phyloP scores from a whole-genome alignment of 768 basidiomycete species.

The Pleurotus cornucopiae region DNA sequence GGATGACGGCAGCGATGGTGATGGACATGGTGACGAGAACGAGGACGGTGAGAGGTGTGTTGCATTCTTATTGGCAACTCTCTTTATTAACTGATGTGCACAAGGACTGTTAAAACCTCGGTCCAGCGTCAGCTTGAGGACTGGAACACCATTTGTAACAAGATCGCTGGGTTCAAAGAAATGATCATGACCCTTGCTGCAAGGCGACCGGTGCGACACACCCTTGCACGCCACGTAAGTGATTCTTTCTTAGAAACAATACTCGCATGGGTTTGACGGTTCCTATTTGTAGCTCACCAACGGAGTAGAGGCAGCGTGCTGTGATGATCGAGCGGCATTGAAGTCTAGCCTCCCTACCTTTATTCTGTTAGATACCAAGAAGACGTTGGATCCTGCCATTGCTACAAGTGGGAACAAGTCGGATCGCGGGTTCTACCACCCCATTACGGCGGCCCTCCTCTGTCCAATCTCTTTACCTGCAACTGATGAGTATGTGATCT shows the following conservation, averaged over 20 bases:
- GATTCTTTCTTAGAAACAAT: no score
- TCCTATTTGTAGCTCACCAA: not conserved
- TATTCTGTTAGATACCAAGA: not conserved
- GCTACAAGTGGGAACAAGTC: constrained; percentile 8
- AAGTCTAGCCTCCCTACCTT: not conserved
- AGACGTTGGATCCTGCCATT: constrained; percentile 12
- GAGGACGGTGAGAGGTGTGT: not conserved
- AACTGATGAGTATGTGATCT: no score
- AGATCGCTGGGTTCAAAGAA: constrained; percentile 5
- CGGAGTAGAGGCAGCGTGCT: not conserved
- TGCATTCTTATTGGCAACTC: no score
- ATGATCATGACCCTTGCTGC: not conserved
- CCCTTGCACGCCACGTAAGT: not conserved
- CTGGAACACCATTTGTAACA: not conserved
- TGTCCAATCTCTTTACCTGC: no score
- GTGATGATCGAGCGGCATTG: not conserved
- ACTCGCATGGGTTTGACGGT: not conserved
- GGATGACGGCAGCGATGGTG: no score
- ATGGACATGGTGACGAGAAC: not conserved
- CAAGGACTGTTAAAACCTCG: no score
- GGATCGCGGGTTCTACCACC: constrained; percentile 18
- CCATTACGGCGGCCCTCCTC: constrained; percentile 21
- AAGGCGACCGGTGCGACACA: not conserved
- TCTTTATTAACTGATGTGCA: no score
- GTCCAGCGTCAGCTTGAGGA: not conserved